A percentile compares a stretch with the other conserved stretches of the same genome.
Evolutionary conservation across 257 asterid species (phyloP).

Genomic region (Pogostemon cablin): DNA sequence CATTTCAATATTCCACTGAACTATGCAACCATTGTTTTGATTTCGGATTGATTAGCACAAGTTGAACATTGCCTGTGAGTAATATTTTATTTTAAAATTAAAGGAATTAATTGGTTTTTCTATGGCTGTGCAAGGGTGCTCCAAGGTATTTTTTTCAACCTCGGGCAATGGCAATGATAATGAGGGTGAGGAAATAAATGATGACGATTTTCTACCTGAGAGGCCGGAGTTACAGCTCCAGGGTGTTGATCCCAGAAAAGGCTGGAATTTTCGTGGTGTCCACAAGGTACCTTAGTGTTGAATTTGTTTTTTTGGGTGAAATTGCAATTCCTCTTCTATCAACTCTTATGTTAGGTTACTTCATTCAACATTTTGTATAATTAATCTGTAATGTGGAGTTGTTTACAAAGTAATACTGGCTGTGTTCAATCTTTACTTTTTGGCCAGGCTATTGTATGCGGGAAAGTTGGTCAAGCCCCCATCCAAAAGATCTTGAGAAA

Average conservation of each 20-base stretch:
- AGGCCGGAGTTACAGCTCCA: constrained; percentile 73
- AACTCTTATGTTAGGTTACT: neutral
- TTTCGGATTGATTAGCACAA: neutral
- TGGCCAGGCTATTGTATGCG: constrained; percentile 83
- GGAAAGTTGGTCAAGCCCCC: constrained; percentile 91
- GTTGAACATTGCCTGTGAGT: constrained; percentile 14
- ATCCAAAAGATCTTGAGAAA: constrained; percentile 92
- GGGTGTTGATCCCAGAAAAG: constrained; percentile 84
- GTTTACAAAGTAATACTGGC: neutral
- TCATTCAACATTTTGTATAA: neutral
- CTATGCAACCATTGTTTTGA: neutral
- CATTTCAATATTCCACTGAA: constrained; percentile 5
- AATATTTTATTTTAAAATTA: neutral
- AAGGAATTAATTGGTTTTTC: neutral
- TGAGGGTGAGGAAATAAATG: constrained; percentile 44
- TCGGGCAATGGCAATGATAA: constrained; percentile 39
- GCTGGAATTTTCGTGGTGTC: constrained; percentile 96
- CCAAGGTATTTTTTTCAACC: constrained; percentile 60
- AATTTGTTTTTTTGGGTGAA: constrained; percentile 4
- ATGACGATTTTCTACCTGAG: constrained; percentile 58
- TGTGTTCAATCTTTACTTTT: neutral
- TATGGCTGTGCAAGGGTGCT: constrained; percentile 47
- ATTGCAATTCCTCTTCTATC: neutral
- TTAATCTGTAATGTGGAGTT: constrained; percentile 12
- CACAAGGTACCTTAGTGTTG: constrained; percentile 62